Percentiles rank a stretch among this genome's conserved stretches.
Evolutionary conservation across 495 filamentous ascomycete genomes (phyloP).

Genomic region (Hypomontagnella submonticulosa): DNA sequence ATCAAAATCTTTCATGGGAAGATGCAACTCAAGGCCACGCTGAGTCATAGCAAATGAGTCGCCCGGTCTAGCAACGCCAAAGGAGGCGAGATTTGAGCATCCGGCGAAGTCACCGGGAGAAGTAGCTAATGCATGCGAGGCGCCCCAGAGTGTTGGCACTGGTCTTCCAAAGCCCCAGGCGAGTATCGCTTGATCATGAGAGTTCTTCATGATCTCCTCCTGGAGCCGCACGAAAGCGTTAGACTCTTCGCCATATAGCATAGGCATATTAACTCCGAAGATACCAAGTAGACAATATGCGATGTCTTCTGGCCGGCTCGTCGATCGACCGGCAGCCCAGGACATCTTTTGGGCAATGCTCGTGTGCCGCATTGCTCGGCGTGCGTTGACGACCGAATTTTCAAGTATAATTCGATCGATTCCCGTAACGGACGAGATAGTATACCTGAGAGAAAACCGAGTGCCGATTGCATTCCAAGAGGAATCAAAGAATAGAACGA

Average conservation of each 20-base stretch:
- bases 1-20: not conserved
- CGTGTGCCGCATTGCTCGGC: too few relatives aligned
- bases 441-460: conserved; percentile 19
- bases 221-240: conserved; percentile 36
- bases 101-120: not conserved
- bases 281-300: conserved; percentile 43
- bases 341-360: conserved; percentile 25
- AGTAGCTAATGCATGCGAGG: conserved; percentile 2
- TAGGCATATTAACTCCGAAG: conserved; percentile 46
- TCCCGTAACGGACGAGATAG: conserved; percentile 1
- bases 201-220: conserved; percentile 32
- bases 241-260: conserved; percentile 42
- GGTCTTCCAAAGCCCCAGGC: conserved; percentile 15
- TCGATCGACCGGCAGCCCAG: conserved; percentile 35
- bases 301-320: conserved; percentile 38
- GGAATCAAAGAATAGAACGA: conserved; percentile 42
- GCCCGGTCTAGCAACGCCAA: not conserved
- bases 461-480: conserved; percentile 25
- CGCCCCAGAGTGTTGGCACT: too few relatives aligned
- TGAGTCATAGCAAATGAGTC: conserved; percentile 9
- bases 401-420: not conserved
- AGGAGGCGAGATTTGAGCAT: conserved; percentile 1
- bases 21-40: conserved; percentile 2
- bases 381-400: conserved; percentile 19
- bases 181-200: conserved; percentile 24